phyloP scores from a whole-genome alignment of 805 yeast species.

The Isabelozyma rhagii region DNA sequence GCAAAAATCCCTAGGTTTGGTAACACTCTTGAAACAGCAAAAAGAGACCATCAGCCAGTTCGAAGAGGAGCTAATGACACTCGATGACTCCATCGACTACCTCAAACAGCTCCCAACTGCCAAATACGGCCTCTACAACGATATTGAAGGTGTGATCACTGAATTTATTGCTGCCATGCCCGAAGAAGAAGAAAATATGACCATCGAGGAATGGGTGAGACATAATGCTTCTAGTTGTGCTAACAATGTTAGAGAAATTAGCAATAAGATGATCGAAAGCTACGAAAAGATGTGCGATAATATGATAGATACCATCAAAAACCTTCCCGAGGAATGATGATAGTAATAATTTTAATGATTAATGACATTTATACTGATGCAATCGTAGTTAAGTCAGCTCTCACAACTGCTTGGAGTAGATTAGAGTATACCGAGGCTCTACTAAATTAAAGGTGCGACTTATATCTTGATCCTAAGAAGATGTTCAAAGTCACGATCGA shows the following conservation, averaged over 20 bases:
- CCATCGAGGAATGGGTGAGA: slow-evolving; percentile 67
- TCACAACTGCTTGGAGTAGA: too few relatives aligned
- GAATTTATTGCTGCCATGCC: slow-evolving; percentile 69
- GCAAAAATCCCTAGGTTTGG: too few relatives aligned
- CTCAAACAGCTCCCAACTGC: slow-evolving; percentile 31
- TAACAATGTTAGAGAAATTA: slow-evolving; percentile 42
- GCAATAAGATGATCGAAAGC: slow-evolving; percentile 44
- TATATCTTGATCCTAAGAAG: too few relatives aligned
- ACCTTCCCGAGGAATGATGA: slow-evolving; percentile 13
- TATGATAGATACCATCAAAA: slow-evolving; percentile 28
- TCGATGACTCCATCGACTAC: slow-evolving; percentile 27
- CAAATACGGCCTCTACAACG: slow-evolving; percentile 50
- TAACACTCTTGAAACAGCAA: background rate
- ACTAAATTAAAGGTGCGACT: too few relatives aligned
- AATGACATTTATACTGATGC: background rate
- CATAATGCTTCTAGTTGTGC: slow-evolving; percentile 55
- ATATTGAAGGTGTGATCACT: slow-evolving; percentile 62
- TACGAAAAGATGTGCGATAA: slow-evolving; percentile 47
- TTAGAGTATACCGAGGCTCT: too few relatives aligned
- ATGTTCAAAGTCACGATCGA: too few relatives aligned
- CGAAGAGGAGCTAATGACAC: background rate
- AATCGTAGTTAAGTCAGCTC: too few relatives aligned
- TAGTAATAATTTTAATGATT: background rate
- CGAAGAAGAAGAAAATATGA: slow-evolving; percentile 62
- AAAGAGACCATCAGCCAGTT: background rate